These are phyloP conservation scores for Arabis hirsuta DNA, from an alignment of 345 rosid species.

Conservation along the genomic window DNA sequence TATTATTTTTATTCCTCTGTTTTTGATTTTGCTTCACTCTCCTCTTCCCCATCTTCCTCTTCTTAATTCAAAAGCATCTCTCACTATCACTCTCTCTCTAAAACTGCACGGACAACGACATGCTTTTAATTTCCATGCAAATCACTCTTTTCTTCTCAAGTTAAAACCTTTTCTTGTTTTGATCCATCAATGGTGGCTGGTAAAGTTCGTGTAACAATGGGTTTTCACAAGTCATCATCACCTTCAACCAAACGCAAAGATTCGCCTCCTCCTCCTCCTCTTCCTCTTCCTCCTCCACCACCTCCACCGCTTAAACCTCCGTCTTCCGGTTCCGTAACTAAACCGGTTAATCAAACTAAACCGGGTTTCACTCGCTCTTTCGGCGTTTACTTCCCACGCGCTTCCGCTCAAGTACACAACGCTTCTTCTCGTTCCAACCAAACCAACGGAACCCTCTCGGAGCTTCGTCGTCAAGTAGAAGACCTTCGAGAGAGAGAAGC, in stretches of 20 bases:
- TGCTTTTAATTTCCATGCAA: constrained; percentile 47
- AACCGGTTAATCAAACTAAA: constrained; percentile 38
- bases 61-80: constrained; percentile 34
- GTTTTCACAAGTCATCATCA: constrained; percentile 81
- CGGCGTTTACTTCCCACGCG: constrained; percentile 90
- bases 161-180: neutral
- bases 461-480: constrained; percentile 77
- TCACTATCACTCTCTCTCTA: constrained; percentile 44
- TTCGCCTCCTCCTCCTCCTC: constrained; percentile 36
- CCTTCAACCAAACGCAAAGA: constrained; percentile 48
- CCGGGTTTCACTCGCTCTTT: constrained; percentile 69
- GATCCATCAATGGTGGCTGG: constrained; percentile 76
- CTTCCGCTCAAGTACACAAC: constrained; percentile 90
- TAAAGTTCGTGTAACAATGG: constrained; percentile 83
- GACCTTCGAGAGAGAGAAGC: constrained; percentile 79
- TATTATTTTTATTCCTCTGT: neutral
- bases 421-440: constrained; percentile 59
- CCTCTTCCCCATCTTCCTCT: constrained; percentile 6
- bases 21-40: neutral
- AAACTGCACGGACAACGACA: constrained; percentile 45
- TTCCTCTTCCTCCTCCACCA: constrained; percentile 48
- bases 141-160: constrained; percentile 33
- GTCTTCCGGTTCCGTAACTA: constrained; percentile 34
- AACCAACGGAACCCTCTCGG: constrained; percentile 50
- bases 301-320: constrained; percentile 47